Evolutionary conservation across 192 early-diverging fungal species (phyloP).

Genomic region (Umbelopsis ramanniana): DNA sequence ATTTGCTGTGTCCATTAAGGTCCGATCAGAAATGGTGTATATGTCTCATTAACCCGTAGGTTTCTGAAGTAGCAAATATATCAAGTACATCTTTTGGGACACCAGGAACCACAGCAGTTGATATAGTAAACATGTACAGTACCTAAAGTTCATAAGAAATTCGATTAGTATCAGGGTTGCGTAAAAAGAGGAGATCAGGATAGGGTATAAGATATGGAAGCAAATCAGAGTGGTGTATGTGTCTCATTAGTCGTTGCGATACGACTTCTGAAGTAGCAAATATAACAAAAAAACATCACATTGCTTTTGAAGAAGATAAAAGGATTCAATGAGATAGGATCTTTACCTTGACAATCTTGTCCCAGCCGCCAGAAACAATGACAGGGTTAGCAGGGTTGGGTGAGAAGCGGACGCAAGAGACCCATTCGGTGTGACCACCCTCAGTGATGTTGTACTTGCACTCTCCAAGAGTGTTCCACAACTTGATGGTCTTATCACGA

Average conservation of each 20-base stretch:
- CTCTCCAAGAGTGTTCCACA: conserved; percentile 99
- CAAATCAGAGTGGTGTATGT: conserved; percentile 21
- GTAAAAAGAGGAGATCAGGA: background rate
- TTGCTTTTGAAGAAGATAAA: background rate
- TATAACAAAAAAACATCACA: conserved; percentile 21
- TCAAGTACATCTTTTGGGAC: conserved; percentile 12
- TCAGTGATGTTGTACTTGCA: conserved; percentile 99
- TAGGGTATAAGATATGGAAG: background rate
- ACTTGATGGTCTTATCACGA: conserved; percentile 98
- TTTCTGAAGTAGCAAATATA: conserved; percentile 25
- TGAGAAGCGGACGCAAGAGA: conserved; percentile 99
- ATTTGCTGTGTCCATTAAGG: background rate
- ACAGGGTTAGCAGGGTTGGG: conserved; percentile 98
- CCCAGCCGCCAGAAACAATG: conserved; percentile 98
- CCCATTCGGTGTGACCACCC: conserved; percentile 98
- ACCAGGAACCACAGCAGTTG: background rate
- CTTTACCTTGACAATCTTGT: conserved; percentile 94
- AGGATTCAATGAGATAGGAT: background rate
- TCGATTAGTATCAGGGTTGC: background rate
- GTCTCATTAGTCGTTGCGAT: conserved; percentile 19
- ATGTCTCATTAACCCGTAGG: conserved; percentile 14
- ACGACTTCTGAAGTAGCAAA: conserved; percentile 24
- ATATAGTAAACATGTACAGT: background rate
- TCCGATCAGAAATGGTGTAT: conserved; percentile 19
- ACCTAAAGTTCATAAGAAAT: background rate